phyloP scores from a whole-genome alignment of 2,329 filamentous ascomycete species.

The Anthostomella pinea region DNA sequence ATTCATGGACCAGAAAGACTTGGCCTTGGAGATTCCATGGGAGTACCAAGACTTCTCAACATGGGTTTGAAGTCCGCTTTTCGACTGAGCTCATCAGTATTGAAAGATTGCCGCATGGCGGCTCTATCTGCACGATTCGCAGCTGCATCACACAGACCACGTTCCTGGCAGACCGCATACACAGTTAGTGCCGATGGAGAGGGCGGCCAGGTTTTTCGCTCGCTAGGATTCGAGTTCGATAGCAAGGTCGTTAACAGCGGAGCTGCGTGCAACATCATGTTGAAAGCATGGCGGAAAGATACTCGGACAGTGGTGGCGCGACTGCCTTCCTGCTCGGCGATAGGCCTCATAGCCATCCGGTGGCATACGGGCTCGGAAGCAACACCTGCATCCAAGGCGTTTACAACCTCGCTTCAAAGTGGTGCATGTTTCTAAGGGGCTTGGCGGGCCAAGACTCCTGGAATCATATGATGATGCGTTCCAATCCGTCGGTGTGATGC shows the following conservation, averaged over 20 bases:
- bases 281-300: slow-evolving; percentile 51
- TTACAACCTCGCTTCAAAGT: slow-evolving; percentile 57
- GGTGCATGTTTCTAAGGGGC: slow-evolving; percentile 42
- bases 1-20: slow-evolving; percentile 35
- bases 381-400: slow-evolving; percentile 60
- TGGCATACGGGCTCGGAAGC: slow-evolving; percentile 53
- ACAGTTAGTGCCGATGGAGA: slow-evolving; percentile 58
- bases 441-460: slow-evolving; percentile 38
- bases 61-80: slow-evolving; percentile 39
- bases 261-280: slow-evolving; percentile 39
- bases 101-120: slow-evolving; percentile 13
- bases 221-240: slow-evolving; percentile 35
- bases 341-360: slow-evolving; percentile 57
- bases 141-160: slow-evolving; percentile 40
- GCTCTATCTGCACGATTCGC: slow-evolving; percentile 24
- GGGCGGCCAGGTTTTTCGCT: slow-evolving; percentile 36
- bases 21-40: slow-evolving; percentile 42
- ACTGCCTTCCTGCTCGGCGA: slow-evolving; percentile 54
- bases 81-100: slow-evolving; percentile 36
- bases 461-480: slow-evolving; percentile 44
- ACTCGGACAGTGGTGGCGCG: slow-evolving; percentile 49
- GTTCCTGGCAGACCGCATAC: slow-evolving; percentile 48
- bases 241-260: slow-evolving; percentile 34
- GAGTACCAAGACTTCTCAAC: slow-evolving; percentile 35
- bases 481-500: slow-evolving; percentile 45